Percentiles rank a stretch among this genome's conserved stretches.
These are phyloP conservation scores for Calonectria pseudoturangicola DNA, from an alignment of 2,329 filamentous ascomycete genomes.

Conservation along the genomic window DNA sequence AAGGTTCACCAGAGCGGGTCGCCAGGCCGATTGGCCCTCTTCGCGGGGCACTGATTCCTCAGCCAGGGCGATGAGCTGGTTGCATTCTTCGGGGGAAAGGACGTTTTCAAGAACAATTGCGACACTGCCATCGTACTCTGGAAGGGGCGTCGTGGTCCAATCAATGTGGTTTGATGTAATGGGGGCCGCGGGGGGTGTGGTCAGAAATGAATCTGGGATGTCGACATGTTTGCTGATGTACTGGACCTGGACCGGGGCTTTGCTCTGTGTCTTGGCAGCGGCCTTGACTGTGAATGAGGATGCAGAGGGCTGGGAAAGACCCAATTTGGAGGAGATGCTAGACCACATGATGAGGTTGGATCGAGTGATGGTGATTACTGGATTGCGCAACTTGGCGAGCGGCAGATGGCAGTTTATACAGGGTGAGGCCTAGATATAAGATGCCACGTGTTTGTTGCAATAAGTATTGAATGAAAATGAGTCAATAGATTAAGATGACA, in stretches of 20 bases:
- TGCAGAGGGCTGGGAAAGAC: conserved; percentile 37
- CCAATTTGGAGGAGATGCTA: conserved; percentile 49
- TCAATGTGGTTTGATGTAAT: conserved; percentile 69
- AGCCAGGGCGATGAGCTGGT: conserved; percentile 68
- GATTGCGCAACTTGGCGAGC: background rate
- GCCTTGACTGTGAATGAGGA: conserved; percentile 29
- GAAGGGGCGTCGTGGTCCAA: conserved; percentile 69
- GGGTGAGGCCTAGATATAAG: background rate
- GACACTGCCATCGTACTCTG: conserved; percentile 70
- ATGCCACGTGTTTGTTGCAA: conserved; percentile 2
- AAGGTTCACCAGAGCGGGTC: conserved; percentile 80
- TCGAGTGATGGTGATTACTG: background rate
- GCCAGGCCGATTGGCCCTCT: conserved; percentile 70
- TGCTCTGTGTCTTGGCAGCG: conserved; percentile 34
- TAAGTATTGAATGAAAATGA: background rate
- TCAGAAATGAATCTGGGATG: conserved; percentile 68
- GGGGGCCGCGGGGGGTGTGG: conserved; percentile 59
- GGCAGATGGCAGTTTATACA: background rate
- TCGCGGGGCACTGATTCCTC: conserved; percentile 68
- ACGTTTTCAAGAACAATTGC: conserved; percentile 78
- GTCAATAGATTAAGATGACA: background rate
- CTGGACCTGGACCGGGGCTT: conserved; percentile 5
- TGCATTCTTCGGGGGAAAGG: conserved; percentile 75
- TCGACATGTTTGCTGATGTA: conserved; percentile 59
- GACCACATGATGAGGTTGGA: conserved; percentile 45